phyloP scores from a whole-genome alignment of 306 rosid genomes.

The Nissolia schottii region DNA sequence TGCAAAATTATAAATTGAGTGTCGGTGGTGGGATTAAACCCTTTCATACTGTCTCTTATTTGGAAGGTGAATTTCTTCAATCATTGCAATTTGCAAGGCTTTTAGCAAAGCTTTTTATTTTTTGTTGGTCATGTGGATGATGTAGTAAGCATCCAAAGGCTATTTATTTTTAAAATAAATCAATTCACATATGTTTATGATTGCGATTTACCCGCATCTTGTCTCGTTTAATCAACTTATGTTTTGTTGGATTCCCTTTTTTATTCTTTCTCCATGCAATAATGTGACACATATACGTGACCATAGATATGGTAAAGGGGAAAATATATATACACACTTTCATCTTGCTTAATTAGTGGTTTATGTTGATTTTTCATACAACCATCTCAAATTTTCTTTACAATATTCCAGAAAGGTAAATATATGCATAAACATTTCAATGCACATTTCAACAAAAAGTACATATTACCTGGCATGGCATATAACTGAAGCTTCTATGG shows the following conservation, averaged over 20 bases:
- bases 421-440: neutral
- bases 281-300: neutral
- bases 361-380: neutral
- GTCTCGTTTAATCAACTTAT: neutral
- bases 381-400: neutral
- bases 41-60: neutral
- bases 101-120: neutral
- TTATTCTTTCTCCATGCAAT: neutral
- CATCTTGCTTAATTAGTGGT: neutral
- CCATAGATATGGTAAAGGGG: neutral
- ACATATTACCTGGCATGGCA: neutral
- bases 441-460: neutral
- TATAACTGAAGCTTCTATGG: neutral
- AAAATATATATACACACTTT: too few species aligned
- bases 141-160: conserved; percentile 21
- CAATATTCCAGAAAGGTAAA: neutral
- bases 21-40: conserved; percentile 10
- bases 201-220: neutral
- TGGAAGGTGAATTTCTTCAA: neutral
- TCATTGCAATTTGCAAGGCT: neutral
- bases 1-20: neutral
- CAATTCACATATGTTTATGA: neutral
- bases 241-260: neutral
- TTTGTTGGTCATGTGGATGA: neutral
- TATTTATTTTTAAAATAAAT: neutral